Percentiles rank a stretch among this genome's conserved stretches.
These are phyloP conservation scores for Carallia pectinifolia DNA, from an alignment of 345 rosid species.

Conservation along the genomic window DNA sequence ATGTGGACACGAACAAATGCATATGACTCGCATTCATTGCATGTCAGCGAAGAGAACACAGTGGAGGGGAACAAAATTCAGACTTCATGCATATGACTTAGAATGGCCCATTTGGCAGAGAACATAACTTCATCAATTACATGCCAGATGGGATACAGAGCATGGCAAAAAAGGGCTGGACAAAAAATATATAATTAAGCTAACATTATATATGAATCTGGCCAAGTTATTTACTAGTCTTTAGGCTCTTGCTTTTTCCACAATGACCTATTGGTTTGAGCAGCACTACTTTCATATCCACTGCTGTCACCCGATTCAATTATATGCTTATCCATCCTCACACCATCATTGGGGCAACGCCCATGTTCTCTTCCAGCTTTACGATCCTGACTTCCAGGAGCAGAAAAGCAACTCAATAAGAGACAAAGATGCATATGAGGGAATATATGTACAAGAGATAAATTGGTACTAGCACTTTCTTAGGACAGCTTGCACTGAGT, in stretches of 20 bases:
- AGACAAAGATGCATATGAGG: neutral
- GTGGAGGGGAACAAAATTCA: neutral
- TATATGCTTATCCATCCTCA: conserved; percentile 44
- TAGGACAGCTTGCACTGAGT: neutral
- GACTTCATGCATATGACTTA: neutral
- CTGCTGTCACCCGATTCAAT: conserved; percentile 77
- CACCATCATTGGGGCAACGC: conserved; percentile 26
- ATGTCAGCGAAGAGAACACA: no score
- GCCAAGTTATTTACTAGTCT: conserved; percentile 36
- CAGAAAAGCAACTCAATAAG: neutral
- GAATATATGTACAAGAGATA: neutral
- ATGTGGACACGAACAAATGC: no score
- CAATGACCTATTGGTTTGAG: conserved; percentile 36
- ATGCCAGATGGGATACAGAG: neutral
- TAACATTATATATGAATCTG: conserved; percentile 16
- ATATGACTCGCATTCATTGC: neutral
- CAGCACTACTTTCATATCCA: conserved; percentile 57
- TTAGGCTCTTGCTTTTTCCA: conserved; percentile 47
- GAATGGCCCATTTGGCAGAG: neutral
- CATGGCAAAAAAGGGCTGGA: conserved; percentile 2
- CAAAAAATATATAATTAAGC: neutral
- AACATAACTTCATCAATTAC: neutral
- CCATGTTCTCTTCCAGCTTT: conserved; percentile 52
- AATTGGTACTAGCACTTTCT: neutral
- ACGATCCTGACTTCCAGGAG: conserved; percentile 47